These are phyloP conservation scores for Mucor piriformis DNA, from an alignment of 371 early-diverging fungal genomes.

Conservation along the genomic window DNA sequence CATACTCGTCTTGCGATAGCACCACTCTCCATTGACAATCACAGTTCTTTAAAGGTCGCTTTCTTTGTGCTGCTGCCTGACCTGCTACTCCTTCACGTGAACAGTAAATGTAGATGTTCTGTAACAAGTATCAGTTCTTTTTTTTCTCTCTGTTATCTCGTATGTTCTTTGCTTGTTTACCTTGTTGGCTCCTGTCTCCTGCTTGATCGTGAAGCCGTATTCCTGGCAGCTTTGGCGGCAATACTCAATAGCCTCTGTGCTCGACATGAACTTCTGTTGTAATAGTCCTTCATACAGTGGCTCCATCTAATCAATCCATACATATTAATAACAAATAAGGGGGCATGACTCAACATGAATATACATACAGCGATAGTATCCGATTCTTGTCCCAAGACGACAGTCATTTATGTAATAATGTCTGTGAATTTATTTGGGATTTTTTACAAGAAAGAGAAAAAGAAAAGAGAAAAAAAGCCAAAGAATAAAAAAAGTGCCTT, in stretches of 20 bases:
- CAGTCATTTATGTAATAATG: background rate
- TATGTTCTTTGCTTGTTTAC: too few species aligned
- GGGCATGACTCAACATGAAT: background rate
- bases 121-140: background rate
- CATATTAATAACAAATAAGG: background rate
- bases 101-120: slow-evolving; percentile 65
- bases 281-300: slow-evolving; percentile 35
- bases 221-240: slow-evolving; percentile 41
- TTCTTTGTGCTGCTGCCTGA: slow-evolving; percentile 55
- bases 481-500: background rate
- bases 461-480: slow-evolving; percentile 14
- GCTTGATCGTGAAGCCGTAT: slow-evolving; percentile 44
- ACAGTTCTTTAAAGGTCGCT: slow-evolving; percentile 50
- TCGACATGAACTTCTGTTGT: slow-evolving; percentile 37
- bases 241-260: slow-evolving; percentile 37
- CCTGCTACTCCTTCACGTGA: slow-evolving; percentile 48
- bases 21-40: slow-evolving; percentile 65
- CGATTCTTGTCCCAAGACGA: background rate
- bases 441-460: slow-evolving; percentile 13
- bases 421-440: background rate
- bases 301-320: slow-evolving; percentile 28
- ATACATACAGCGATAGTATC: too few species aligned
- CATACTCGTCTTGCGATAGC: slow-evolving; percentile 45
- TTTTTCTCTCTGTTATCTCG: background rate
- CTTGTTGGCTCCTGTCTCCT: slow-evolving; percentile 41